These are phyloP conservation scores for Zelopaecilomyces penicillatus DNA, from an alignment of 2,329 filamentous ascomycete genomes.

Conservation along the genomic window DNA sequence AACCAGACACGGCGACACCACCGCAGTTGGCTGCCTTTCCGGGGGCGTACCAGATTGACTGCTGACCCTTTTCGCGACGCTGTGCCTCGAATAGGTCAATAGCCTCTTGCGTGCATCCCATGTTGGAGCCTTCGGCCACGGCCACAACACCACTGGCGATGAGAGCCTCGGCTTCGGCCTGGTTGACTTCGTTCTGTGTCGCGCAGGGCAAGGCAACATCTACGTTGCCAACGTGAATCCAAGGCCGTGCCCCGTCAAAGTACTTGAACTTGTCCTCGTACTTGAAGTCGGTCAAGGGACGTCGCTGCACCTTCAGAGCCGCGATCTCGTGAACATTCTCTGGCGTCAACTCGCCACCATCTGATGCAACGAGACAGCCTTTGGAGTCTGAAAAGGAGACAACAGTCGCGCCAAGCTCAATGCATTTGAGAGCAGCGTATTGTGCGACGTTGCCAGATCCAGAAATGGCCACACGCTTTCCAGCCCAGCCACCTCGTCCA, in stretches of 20 bases:
- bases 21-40: constrained; percentile 97
- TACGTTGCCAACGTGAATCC: constrained; percentile 81
- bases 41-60: constrained; percentile 88
- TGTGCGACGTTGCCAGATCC: constrained; percentile 97
- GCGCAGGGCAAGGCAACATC: constrained; percentile 89
- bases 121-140: constrained; percentile 96
- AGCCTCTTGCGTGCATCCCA: constrained; percentile 94
- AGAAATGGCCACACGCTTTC: constrained; percentile 92
- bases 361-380: constrained; percentile 70
- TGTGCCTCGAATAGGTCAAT: constrained; percentile 86
- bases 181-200: constrained; percentile 94
- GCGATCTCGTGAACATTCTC: constrained; percentile 75
- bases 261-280: constrained; percentile 67
- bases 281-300: constrained; percentile 68
- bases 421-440: constrained; percentile 91
- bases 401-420: constrained; percentile 89
- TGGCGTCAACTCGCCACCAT: constrained; percentile 63
- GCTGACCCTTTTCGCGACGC: constrained; percentile 58
- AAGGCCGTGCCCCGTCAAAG: constrained; percentile 79
- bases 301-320: constrained; percentile 75
- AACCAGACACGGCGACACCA: constrained; percentile 91
- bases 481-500: constrained; percentile 74
- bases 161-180: constrained; percentile 79
- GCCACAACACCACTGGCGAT: constrained; percentile 69
- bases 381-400: constrained; percentile 90